phyloP scores from a whole-genome alignment of 2,329 filamentous ascomycete genomes.

The Tolypocladium nubicola region DNA sequence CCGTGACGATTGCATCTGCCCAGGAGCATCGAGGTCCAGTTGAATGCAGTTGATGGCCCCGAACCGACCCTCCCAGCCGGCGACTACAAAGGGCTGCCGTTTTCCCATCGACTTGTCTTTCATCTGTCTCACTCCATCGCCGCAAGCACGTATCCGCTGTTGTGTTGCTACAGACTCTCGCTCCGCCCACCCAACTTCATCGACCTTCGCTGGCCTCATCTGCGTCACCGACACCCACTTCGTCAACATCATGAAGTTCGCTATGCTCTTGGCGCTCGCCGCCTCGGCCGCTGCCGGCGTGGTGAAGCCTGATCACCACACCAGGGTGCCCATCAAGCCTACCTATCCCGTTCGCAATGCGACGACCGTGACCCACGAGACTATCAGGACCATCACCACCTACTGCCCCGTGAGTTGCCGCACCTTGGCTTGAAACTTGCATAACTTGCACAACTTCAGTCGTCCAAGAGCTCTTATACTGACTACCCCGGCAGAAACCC shows the following conservation, averaged over 20 bases:
- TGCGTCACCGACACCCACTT: not conserved
- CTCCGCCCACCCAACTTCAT: conserved; percentile 5
- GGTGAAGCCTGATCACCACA: not conserved
- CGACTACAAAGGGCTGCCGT: conserved; percentile 8
- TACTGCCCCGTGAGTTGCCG: conserved; percentile 31
- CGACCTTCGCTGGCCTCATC: conserved; percentile 5
- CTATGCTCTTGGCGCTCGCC: conserved; percentile 15
- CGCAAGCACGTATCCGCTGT: not conserved
- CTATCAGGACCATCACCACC: conserved; percentile 26
- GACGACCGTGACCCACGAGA: conserved; percentile 2
- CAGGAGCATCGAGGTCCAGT: not conserved
- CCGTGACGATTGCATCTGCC: not conserved
- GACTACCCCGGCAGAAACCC: conserved; percentile 1
- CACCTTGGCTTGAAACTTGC: not conserved
- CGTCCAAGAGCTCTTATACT: not conserved
- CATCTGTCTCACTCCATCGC: not conserved
- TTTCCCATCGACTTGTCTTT: conserved; percentile 3
- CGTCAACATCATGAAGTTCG: conserved; percentile 22
- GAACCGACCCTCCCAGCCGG: not conserved
- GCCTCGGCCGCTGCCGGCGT: conserved; percentile 1
- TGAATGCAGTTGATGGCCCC: conserved; percentile 4
- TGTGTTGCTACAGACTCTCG: not conserved
- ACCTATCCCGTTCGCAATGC: not conserved
- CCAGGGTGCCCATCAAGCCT: not conserved
- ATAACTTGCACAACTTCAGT: not conserved